These are phyloP conservation scores for Amanita pallidorosea DNA, from an alignment of 768 basidiomycete genomes.

Conservation along the genomic window DNA sequence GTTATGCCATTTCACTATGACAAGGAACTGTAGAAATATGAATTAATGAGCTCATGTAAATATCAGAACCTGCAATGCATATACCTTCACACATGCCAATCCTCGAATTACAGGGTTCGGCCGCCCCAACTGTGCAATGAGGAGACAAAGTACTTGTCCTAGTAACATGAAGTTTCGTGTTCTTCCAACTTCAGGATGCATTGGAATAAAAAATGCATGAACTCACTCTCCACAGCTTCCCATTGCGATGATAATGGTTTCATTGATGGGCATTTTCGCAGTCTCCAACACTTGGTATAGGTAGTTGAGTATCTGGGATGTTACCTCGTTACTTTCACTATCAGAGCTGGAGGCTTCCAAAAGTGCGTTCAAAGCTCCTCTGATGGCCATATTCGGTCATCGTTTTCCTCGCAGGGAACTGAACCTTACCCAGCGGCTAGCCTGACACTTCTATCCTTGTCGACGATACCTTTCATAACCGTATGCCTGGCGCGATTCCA, in stretches of 20 bases:
- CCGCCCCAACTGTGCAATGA: slow-evolving; percentile 59
- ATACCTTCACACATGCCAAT: slow-evolving; percentile 56
- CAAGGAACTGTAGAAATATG: slow-evolving; percentile 35
- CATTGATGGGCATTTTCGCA: slow-evolving; percentile 37
- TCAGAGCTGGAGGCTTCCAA: slow-evolving; percentile 29
- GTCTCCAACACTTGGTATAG: slow-evolving; percentile 39
- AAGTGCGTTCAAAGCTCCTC: slow-evolving; percentile 38
- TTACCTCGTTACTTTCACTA: slow-evolving; percentile 19
- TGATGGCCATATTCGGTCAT: slow-evolving; percentile 12
- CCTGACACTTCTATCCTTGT: slow-evolving; percentile 48
- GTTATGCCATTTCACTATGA: slow-evolving; percentile 43
- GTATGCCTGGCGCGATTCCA: slow-evolving; percentile 24
- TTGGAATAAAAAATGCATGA: not conserved
- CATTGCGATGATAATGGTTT: slow-evolving; percentile 53
- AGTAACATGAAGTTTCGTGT: slow-evolving; percentile 39
- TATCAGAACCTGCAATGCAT: slow-evolving; percentile 3
- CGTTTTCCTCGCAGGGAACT: not conserved
- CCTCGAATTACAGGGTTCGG: slow-evolving; percentile 62
- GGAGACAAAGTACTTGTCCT: slow-evolving; percentile 45
- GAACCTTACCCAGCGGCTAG: slow-evolving; percentile 57
- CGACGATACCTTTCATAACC: slow-evolving; percentile 37
- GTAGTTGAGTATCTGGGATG: slow-evolving; percentile 31
- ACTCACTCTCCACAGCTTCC: slow-evolving; percentile 45
- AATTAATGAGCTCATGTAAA: not conserved
- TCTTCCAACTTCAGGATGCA: slow-evolving; percentile 19